phyloP scores from a whole-genome alignment of 768 basidiomycete species.

The Suillus weaverae region DNA sequence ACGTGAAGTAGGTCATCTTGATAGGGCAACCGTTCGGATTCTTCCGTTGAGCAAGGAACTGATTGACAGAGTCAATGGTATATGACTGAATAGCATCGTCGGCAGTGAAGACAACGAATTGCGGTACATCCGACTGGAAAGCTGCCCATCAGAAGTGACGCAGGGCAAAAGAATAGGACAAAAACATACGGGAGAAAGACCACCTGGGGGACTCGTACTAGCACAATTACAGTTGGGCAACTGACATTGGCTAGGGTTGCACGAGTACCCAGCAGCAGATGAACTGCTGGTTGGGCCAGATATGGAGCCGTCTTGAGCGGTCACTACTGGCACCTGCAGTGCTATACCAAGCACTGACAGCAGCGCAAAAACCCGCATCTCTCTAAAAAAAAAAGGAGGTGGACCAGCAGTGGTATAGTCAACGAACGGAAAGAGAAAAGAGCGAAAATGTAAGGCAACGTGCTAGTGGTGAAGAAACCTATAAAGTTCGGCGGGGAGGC shows the following conservation, averaged over 20 bases:
- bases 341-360: constrained; percentile 5
- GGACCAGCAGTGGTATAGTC: background rate
- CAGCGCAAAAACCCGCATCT: constrained; percentile 12
- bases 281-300: constrained; percentile 51
- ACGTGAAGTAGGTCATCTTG: constrained; percentile 77
- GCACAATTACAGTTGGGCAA: constrained; percentile 75
- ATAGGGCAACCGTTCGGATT: constrained; percentile 77
- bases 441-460: background rate
- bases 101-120: constrained; percentile 74
- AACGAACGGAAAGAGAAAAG: background rate
- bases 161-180: background rate
- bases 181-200: constrained; percentile 55
- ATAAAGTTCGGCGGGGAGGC: background rate
- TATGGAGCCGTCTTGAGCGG: constrained; percentile 51
- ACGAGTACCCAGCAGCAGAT: constrained; percentile 66
- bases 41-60: constrained; percentile 70
- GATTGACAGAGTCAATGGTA: constrained; percentile 70
- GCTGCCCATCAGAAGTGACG: background rate
- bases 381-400: background rate
- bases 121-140: constrained; percentile 55
- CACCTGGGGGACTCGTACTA: constrained; percentile 71
- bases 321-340: constrained; percentile 14
- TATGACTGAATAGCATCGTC: constrained; percentile 79
- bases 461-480: background rate
- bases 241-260: constrained; percentile 62